Base-by-base conservation (phyloP, 768 basidiomycete genomes). In the Tylopilus rubrobrunneus region DNA sequence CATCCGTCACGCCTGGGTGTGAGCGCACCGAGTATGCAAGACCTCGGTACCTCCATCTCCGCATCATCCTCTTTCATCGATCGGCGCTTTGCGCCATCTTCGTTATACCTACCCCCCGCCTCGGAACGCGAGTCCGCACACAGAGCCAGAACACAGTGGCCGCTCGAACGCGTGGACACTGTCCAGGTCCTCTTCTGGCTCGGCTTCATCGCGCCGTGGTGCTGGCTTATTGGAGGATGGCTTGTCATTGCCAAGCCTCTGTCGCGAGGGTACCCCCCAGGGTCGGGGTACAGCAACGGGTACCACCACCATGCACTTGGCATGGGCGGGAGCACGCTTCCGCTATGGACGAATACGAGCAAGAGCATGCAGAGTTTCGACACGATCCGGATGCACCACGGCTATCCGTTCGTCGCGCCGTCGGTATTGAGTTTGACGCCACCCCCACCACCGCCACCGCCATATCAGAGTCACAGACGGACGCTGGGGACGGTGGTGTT, bases 141-240 rank as follows among this genome's bases (percentile, higher is more conserved):
- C 5, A 53, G 56, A 11, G 55, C 52, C 31, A 52, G 59, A 17
- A 15, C 52, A 11, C 52, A 41, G n/a, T 56, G 65, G 69, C 21
- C 19, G 21, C 12, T 47, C 9, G 58, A 62, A 23, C 53, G 52
- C 7, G n/a, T 49, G 27, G 64, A 71, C 28, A 60, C 80, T 0
- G 74, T 80, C 3, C 77, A 78, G 61, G 78, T 84, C 66, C 71
- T 87, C n/a, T 89, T 89, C 70, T 89, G 85, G 84, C 52, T 84
- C 0, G 87, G 87, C 4, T 89, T 89, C 60, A 52, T 87, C 45
- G 84, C 78, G 44, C 87, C 87, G 0, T 80, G 85, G 68, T 78
- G 87, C 49, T 89, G 87, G 87, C 76, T 89, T 43, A 74, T 89
- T 14, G 87, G 87, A 0, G 87, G 87, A 5, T 89, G 87, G 87